phyloP scores from a whole-genome alignment of 495 filamentous ascomycete species.

The Niebla homalea region DNA sequence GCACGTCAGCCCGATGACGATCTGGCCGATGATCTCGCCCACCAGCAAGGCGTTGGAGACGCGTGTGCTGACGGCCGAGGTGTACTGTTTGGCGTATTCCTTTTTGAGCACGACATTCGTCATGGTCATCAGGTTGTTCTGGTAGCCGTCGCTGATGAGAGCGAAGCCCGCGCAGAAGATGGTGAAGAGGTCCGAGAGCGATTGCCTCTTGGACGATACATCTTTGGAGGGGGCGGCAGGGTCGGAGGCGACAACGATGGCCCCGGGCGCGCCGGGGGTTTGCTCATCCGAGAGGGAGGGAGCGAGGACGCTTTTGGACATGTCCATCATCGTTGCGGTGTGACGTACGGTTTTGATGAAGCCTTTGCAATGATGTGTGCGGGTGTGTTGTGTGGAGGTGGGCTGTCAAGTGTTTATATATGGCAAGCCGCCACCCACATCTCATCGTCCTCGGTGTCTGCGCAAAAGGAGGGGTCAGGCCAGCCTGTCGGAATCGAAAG shows the following conservation, averaged over 20 bases:
- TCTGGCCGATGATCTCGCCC: slow-evolving; percentile 39
- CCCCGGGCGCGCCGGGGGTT: slow-evolving; percentile 7
- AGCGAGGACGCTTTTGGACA: neutral
- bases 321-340: neutral
- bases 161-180: slow-evolving; percentile 38
- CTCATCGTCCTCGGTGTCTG: too few relatives aligned
- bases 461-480: too few relatives aligned
- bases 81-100: slow-evolving; percentile 34
- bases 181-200: slow-evolving; percentile 33
- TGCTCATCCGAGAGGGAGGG: neutral
- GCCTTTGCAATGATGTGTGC: too few relatives aligned
- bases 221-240: slow-evolving; percentile 15
- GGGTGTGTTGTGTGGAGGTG: too few relatives aligned
- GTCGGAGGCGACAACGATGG: slow-evolving; percentile 1
- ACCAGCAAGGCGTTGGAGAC: slow-evolving; percentile 42
- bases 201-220: slow-evolving; percentile 26
- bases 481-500: too few relatives aligned
- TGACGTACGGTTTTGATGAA: too few relatives aligned
- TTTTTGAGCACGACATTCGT: slow-evolving; percentile 36
- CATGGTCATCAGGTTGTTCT: slow-evolving; percentile 44
- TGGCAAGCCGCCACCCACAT: too few relatives aligned
- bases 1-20: slow-evolving; percentile 36
- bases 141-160: slow-evolving; percentile 40
- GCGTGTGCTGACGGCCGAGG: slow-evolving; percentile 30
- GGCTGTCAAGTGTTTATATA: too few relatives aligned